Evolutionary conservation across 305 asterid species (phyloP).

Genomic region (Fraxinus latifolia): DNA sequence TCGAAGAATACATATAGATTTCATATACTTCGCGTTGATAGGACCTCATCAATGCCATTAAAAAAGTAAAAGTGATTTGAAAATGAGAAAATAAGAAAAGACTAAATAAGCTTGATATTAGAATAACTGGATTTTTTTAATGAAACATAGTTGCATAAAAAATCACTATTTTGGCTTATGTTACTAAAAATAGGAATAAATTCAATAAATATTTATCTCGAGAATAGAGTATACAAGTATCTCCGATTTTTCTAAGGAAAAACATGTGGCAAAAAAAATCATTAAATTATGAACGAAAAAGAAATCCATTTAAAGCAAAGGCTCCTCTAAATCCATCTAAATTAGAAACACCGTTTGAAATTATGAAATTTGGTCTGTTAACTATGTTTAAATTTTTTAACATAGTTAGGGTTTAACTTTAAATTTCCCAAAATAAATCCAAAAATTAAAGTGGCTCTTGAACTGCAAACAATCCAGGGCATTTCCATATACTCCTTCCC

Average conservation of each 20-base stretch:
- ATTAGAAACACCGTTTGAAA: no score
- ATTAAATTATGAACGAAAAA: not conserved
- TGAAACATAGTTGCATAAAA: not conserved
- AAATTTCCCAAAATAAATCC: not conserved
- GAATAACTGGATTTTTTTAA: not conserved
- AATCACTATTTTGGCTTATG: not conserved
- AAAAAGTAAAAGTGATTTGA: not conserved
- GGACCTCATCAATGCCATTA: slow-evolving; percentile 13
- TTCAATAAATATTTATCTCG: not conserved
- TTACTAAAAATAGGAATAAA: not conserved
- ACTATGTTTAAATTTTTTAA: no score
- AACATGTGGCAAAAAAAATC: not conserved
- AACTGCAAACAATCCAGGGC: slow-evolving; percentile 22
- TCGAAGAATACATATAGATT: not conserved
- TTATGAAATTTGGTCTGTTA: no score
- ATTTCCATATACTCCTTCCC: not conserved
- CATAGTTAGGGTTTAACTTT: no score
- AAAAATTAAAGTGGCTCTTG: slow-evolving; percentile 18
- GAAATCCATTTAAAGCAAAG: slow-evolving; percentile 1
- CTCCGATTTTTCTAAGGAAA: not conserved
- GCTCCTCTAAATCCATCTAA: no score
- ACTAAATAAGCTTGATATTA: not conserved
- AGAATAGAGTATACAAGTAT: not conserved
- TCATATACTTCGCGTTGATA: not conserved
- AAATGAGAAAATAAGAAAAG: not conserved